Conservation (phyloP, 257 asterid species). For the Lantana camara region DNA sequence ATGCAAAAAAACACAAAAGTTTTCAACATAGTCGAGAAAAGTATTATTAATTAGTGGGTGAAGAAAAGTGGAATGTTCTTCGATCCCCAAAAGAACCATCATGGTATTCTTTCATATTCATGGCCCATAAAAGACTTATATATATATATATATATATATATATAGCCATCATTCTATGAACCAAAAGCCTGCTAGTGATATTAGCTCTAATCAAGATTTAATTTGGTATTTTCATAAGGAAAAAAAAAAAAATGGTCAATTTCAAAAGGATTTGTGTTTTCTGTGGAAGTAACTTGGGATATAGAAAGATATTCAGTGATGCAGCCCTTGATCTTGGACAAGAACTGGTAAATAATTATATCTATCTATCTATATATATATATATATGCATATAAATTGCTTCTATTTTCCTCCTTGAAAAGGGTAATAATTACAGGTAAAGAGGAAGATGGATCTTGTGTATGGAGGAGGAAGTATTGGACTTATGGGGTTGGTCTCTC, state of each 20-base stretch:
- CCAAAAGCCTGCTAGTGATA: not conserved
- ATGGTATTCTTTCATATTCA: slow-evolving; percentile 28
- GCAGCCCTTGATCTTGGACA: slow-evolving; percentile 73
- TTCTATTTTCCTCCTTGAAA: not conserved
- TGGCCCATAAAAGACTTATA: slow-evolving; percentile 37
- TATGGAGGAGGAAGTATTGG: slow-evolving; percentile 79
- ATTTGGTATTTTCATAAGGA: not conserved
- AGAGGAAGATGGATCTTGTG: slow-evolving; percentile 56
- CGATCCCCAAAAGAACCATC: slow-evolving; percentile 33
- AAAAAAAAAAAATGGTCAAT: slow-evolving; percentile 36
- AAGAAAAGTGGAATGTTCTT: slow-evolving; percentile 32
- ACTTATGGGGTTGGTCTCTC: slow-evolving; percentile 75
- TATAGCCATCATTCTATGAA: slow-evolving; percentile 24
- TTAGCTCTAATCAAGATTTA: slow-evolving; percentile 5
- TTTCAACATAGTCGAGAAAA: not conserved
- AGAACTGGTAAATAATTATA: slow-evolving; percentile 44
- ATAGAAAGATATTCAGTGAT: slow-evolving; percentile 57
- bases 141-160: too few relatives aligned
- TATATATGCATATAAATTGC: not conserved
- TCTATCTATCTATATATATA: too few relatives aligned
- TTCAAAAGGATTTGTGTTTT: slow-evolving; percentile 68
- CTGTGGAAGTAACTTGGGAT: slow-evolving; percentile 64
- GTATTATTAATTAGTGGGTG: slow-evolving; percentile 19
- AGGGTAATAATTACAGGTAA: slow-evolving; percentile 39
- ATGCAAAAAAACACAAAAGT: slow-evolving; percentile 2